A percentile compares a stretch with the other conserved stretches of the same genome.
Evolutionary conservation across 2,329 filamentous ascomycete genomes (phyloP).

Genomic region (Saccharata proteae): DNA sequence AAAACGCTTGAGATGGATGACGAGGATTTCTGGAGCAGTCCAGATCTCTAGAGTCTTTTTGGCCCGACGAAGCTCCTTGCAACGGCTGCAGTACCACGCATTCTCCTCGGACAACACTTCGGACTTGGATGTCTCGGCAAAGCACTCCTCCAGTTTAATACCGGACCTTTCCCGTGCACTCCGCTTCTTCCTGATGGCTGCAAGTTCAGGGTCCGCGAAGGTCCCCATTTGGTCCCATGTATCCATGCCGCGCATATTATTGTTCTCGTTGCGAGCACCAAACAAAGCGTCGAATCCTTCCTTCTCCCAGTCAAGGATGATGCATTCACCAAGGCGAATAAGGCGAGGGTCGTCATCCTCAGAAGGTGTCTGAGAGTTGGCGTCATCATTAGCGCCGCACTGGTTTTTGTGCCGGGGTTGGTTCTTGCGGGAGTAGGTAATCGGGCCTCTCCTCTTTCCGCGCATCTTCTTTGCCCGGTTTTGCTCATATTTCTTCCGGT

Average conservation of each 20-base stretch:
- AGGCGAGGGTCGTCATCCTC: constrained; percentile 47
- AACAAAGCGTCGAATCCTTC: constrained; percentile 64
- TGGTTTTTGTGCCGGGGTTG: constrained; percentile 8
- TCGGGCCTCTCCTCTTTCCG: constrained; percentile 1
- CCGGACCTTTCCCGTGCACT: constrained; percentile 58
- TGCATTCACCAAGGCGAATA: constrained; percentile 68
- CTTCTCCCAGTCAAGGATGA: constrained; percentile 76
- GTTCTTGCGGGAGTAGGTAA: constrained; percentile 18
- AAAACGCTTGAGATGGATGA: constrained; percentile 92
- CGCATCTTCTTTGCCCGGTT: constrained; percentile 19
- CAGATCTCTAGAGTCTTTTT: constrained; percentile 96
- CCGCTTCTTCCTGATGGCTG: constrained; percentile 50
- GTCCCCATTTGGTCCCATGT: constrained; percentile 49
- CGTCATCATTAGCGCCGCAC: constrained; percentile 1
- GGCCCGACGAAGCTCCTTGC: constrained; percentile 84
- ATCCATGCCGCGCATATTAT: constrained; percentile 45
- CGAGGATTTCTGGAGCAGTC: constrained; percentile 90
- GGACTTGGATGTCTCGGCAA: constrained; percentile 88
- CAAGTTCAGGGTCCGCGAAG: constrained; percentile 45
- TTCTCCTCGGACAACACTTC: constrained; percentile 92
- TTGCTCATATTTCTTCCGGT: constrained; percentile 15
- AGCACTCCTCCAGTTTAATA: constrained; percentile 76
- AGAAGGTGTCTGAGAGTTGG: constrained; percentile 13
- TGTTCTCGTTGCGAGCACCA: constrained; percentile 27
- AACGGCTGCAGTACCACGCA: constrained; percentile 93